These are phyloP conservation scores for Rosa lucieae DNA, from an alignment of 306 rosid genomes.

Conservation along the genomic window DNA sequence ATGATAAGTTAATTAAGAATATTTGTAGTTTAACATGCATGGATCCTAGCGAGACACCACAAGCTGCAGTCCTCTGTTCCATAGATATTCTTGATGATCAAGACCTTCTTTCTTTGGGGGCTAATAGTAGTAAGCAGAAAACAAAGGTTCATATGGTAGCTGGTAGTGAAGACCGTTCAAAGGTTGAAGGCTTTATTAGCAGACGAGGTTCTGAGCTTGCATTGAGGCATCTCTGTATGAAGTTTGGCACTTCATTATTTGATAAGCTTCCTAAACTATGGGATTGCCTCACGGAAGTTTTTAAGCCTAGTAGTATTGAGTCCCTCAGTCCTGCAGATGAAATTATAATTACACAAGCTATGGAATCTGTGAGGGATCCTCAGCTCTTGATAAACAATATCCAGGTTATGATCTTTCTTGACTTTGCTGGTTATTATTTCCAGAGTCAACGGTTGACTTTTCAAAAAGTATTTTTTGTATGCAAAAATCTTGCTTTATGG, in stretches of 20 bases:
- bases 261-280: conserved; percentile 93
- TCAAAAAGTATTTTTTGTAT: not conserved
- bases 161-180: conserved; percentile 84
- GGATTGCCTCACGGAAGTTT: conserved; percentile 97
- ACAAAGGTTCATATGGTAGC: conserved; percentile 64
- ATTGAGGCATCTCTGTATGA: conserved; percentile 77
- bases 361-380: conserved; percentile 70
- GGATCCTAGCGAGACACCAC: conserved; percentile 96
- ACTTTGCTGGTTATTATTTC: not conserved
- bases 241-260: conserved; percentile 71
- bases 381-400: conserved; percentile 89
- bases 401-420: conserved; percentile 59
- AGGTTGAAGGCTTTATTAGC: conserved; percentile 85
- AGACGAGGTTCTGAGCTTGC: conserved; percentile 96
- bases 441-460: not conserved
- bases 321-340: conserved; percentile 40
- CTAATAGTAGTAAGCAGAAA: conserved; percentile 58
- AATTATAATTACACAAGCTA: conserved; percentile 30
- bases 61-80: conserved; percentile 72
- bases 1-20: conserved; percentile 88
- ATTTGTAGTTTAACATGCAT: conserved; percentile 80
- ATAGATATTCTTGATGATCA: conserved; percentile 83
- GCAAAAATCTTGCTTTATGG: not conserved
- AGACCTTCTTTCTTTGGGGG: conserved; percentile 68
- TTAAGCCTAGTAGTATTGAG: conserved; percentile 55